Evolutionary conservation across 2,329 filamentous ascomycete genomes (phyloP).

Genomic region (Metarhizium brunneum): DNA sequence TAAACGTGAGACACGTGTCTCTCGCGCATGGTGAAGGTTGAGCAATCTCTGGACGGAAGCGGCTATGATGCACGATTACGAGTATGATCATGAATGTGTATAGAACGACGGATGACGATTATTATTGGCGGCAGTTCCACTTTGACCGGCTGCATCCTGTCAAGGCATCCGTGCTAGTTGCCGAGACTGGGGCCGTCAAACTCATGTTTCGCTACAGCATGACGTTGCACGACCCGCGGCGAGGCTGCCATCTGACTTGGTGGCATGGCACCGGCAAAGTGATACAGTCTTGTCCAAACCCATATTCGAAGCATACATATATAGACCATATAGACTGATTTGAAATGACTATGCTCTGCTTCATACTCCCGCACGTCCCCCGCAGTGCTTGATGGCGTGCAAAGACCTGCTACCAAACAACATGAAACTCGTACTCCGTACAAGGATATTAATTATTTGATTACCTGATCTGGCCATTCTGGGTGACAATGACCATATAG

Average conservation of each 20-base stretch:
- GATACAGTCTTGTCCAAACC: not conserved
- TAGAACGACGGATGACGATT: not conserved
- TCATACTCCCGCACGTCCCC: not conserved
- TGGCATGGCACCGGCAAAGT: not conserved
- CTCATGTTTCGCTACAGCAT: not conserved
- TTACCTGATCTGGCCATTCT: not conserved
- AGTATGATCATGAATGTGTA: not conserved
- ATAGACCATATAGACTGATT: conserved; percentile 1
- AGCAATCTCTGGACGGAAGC: not conserved
- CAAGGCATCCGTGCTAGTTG: not conserved
- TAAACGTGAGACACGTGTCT: not conserved
- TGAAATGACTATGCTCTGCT: not conserved
- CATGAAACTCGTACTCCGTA: no score
- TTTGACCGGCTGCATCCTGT: not conserved
- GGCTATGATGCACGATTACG: not conserved
- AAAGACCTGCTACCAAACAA: no score
- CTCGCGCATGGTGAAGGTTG: not conserved
- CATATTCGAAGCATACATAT: not conserved
- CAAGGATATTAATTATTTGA: not conserved
- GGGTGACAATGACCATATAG: not conserved
- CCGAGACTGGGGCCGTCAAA: not conserved
- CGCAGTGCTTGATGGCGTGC: no score
- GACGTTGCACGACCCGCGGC: no score
- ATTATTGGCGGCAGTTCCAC: not conserved
- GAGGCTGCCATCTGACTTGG: no score